Evolutionary conservation across 129 eudicot genomes (phyloP).

Genomic region (Cynara cardunculus): DNA sequence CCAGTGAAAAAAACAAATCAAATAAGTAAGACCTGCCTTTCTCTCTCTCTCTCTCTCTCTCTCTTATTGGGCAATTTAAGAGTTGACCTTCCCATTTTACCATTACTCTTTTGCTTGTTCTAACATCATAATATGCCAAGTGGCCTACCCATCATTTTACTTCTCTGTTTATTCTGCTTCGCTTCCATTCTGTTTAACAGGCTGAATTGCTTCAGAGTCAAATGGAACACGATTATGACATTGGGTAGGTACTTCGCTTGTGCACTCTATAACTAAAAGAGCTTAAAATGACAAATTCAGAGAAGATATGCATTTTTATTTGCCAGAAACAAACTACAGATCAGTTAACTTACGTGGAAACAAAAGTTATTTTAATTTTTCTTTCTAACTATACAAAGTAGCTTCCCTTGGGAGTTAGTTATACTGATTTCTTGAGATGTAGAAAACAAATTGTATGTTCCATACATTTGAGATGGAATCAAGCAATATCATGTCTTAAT

Average conservation of each 20-base stretch:
- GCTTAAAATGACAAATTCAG: background rate
- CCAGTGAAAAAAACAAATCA: background rate
- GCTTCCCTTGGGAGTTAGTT: background rate
- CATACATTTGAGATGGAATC: conserved; percentile 20
- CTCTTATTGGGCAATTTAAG: background rate
- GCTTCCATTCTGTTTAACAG: conserved; percentile 33
- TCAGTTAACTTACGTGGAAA: background rate
- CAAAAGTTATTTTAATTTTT: background rate
- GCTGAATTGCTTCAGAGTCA: conserved; percentile 85
- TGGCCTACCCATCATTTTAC: background rate
- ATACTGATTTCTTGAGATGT: background rate
- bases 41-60: background rate
- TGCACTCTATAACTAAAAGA: background rate
- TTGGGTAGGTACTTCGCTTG: conserved; percentile 52
- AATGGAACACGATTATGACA: conserved; percentile 89
- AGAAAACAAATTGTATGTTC: background rate
- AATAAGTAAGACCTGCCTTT: background rate
- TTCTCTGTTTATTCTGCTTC: conserved; percentile 4
- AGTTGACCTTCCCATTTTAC: background rate
- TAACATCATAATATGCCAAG: background rate
- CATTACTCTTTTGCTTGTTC: background rate
- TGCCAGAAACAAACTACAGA: background rate
- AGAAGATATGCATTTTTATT: background rate
- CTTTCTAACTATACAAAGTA: background rate
- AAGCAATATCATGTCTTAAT: background rate